Conservation (phyloP, 495 filamentous ascomycete species). For the Penicillium soppii region DNA sequence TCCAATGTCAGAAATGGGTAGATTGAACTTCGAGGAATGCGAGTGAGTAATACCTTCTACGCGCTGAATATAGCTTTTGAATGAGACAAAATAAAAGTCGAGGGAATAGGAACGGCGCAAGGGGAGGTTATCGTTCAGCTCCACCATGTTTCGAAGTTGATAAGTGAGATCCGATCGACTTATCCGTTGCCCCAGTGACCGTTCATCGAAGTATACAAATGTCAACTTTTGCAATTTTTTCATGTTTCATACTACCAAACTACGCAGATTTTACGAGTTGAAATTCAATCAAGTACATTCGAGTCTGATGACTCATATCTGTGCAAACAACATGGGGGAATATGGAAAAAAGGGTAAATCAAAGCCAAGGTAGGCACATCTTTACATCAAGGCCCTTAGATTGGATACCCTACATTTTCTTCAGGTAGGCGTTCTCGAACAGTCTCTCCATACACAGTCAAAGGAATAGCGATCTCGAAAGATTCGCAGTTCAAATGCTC, state of each 20-base stretch:
- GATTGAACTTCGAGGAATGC: background rate
- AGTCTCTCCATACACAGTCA: conserved; percentile 78
- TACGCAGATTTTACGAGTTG: too few species aligned
- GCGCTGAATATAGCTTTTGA: conserved; percentile 4
- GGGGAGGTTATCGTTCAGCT: conserved; percentile 19
- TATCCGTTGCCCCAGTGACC: conserved; percentile 25
- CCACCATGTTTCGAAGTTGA: conserved; percentile 7
- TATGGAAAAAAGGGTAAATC: conserved; percentile 18
- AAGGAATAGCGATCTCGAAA: conserved; percentile 83
- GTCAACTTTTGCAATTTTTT: too few species aligned
- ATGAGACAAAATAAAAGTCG: conserved; percentile 7
- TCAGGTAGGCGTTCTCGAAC: conserved; percentile 43
- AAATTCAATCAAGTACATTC: conserved; percentile 9
- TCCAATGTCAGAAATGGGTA: conserved; percentile 15
- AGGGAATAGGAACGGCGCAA: conserved; percentile 13
- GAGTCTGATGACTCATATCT: background rate
- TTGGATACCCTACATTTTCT: conserved; percentile 47
- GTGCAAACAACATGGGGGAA: conserved; percentile 6
- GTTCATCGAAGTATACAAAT: background rate
- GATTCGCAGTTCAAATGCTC: conserved; percentile 80
- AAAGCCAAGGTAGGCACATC: conserved; percentile 4
- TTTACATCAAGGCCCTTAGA: conserved; percentile 23
- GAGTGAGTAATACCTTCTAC: conserved; percentile 7
- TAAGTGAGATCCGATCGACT: conserved; percentile 5
- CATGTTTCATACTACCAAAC: too few species aligned